These are phyloP conservation scores for Metarhizium sp. DNA, from an alignment of 2,329 filamentous ascomycete species.

Conservation along the genomic window DNA sequence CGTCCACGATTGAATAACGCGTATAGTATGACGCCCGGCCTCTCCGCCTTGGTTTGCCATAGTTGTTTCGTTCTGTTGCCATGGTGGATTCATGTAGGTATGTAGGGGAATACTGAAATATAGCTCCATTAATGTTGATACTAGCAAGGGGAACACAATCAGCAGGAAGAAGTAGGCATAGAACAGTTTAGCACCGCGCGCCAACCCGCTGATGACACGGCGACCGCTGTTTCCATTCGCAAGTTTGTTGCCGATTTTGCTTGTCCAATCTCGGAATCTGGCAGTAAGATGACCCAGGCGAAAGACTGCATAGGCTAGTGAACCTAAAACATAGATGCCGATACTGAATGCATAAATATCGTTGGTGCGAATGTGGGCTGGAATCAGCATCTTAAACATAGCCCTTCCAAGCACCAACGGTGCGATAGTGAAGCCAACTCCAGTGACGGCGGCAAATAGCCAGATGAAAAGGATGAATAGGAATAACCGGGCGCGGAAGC, in stretches of 20 bases:
- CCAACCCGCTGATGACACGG: constrained; percentile 17
- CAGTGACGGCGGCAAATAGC: constrained; percentile 83
- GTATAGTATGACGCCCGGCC: constrained; percentile 55
- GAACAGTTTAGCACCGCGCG: constrained; percentile 37
- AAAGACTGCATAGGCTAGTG: constrained; percentile 50
- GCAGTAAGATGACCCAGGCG: constrained; percentile 34
- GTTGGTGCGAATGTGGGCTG: constrained; percentile 66
- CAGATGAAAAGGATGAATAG: constrained; percentile 86
- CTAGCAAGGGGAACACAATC: constrained; percentile 71
- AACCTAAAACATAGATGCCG: constrained; percentile 73
- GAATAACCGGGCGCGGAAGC: constrained; percentile 71
- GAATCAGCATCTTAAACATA: constrained; percentile 66
- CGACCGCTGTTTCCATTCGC: constrained; percentile 12
- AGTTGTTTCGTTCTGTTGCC: constrained; percentile 16
- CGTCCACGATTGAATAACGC: constrained; percentile 90
- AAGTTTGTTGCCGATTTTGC: constrained; percentile 13
- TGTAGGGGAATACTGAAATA: constrained; percentile 84
- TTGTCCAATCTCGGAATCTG: constrained; percentile 22
- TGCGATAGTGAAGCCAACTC: constrained; percentile 75
- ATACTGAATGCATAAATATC: constrained; percentile 95
- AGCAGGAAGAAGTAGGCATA: constrained; percentile 72
- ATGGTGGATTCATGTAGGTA: constrained; percentile 54
- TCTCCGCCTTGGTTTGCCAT: constrained; percentile 8
- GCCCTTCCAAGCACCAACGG: constrained; percentile 77
- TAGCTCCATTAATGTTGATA: constrained; percentile 73